phyloP scores from a whole-genome alignment of 352 stramenopile species.

The Pythium insidiosum region DNA sequence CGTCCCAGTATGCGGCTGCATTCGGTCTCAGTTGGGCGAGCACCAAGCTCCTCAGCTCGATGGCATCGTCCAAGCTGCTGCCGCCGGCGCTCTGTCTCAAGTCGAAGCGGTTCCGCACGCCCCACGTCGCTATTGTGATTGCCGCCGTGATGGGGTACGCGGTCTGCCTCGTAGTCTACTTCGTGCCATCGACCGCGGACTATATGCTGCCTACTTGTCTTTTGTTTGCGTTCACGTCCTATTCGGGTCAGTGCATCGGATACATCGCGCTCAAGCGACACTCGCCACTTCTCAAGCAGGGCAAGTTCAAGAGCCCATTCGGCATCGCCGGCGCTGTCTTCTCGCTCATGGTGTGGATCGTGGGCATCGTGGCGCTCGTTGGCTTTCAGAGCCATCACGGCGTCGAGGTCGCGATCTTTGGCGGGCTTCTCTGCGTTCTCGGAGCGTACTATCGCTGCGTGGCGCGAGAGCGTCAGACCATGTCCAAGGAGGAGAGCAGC shows the following conservation, averaged over 20 bases:
- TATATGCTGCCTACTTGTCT: conserved; percentile 17
- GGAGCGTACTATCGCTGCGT: conserved; percentile 7
- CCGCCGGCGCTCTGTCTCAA: neutral
- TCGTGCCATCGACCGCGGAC: neutral
- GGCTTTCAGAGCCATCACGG: conserved; percentile 6
- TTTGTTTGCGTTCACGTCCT: conserved; percentile 9
- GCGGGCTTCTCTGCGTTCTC: conserved; percentile 3
- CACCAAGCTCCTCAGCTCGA: conserved; percentile 18
- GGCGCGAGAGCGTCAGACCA: conserved; percentile 13
- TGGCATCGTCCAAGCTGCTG: conserved; percentile 18
- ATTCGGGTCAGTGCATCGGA: conserved; percentile 18
- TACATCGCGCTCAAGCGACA: conserved; percentile 21
- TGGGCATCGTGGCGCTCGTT: conserved; percentile 5
- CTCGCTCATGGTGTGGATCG: conserved; percentile 10
- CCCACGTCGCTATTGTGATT: neutral
- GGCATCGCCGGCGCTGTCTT: conserved; percentile 9
- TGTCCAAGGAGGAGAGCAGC: conserved; percentile 18
- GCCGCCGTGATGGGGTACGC: conserved; percentile 6
- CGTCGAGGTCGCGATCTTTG: conserved; percentile 2
- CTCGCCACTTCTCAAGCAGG: conserved; percentile 11
- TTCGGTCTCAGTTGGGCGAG: conserved; percentile 23
- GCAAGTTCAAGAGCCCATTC: conserved; percentile 7
- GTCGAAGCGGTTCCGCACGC: neutral
- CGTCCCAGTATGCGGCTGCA: conserved; percentile 19
- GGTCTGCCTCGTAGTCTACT: conserved; percentile 16